Evolutionary conservation across 352 stramenopile genomes (phyloP), one percentile per base, ranked within the genome.

Genomic region (Globisporangium camurandrum): DNA sequence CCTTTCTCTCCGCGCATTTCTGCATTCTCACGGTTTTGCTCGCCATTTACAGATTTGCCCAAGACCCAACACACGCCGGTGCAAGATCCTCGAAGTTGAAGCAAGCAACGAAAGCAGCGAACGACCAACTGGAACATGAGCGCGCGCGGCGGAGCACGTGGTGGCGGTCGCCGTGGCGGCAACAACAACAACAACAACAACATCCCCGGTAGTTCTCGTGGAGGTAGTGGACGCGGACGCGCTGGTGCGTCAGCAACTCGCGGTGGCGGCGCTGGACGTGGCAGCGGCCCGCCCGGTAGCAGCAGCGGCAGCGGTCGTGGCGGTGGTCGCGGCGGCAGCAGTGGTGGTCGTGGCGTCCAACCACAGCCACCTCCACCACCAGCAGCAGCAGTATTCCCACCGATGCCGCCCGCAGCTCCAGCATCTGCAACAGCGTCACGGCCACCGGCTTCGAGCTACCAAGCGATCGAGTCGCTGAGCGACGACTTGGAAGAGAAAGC

Each of bases 341-440:
- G 56, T 39, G 53, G 61, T 22, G 48, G 64, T 20, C 53, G 65
- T 64, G 37, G 76, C n/a, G n/a, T 58, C 10, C 60, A 14, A 56
- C 42, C 4, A 44, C 40, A 1, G 50, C 55, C 27, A 88, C 22
- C 75, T 71, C 11, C 75, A 69, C 16, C 39, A 78, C 24, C 57
- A 70, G 17, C 71, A 88, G 2, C 58, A 69, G 34, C 85, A 69
- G 75, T n/a, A n/a, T n/a, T n/a, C n/a, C n/a, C n/a, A n/a, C n/a
- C n/a, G n/a, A n/a, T n/a, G n/a, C n/a, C n/a, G n/a, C n/a, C n/a
- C n/a, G n/a, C n/a, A n/a, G n/a, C n/a, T n/a, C n/a, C n/a, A n/a
- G n/a, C n/a, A n/a, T n/a, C n/a, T n/a, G n/a, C n/a, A n/a, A n/a
- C n/a, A n/a, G n/a, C n/a, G n/a, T n/a, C n/a, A n/a, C n/a, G n/a